Percentiles rank a stretch among this genome's conserved stretches.
phyloP scores from a whole-genome alignment of 768 basidiomycete genomes.

The Boletus sp. region DNA sequence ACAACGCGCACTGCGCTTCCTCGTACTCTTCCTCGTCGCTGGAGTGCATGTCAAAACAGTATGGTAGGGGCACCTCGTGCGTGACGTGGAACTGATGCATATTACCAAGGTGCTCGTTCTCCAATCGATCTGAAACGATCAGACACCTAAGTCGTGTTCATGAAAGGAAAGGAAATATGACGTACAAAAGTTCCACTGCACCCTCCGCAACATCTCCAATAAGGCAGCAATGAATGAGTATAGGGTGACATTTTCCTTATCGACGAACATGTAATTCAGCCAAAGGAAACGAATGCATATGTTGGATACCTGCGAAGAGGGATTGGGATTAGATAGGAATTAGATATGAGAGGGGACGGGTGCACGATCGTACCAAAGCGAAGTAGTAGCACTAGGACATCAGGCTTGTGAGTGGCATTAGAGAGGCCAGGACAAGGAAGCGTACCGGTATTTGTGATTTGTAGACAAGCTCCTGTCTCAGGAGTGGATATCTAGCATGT shows the following conservation, averaged over 20 bases:
- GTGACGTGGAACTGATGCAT: conserved; percentile 92
- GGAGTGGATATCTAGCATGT: conserved; percentile 51
- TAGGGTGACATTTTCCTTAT: conserved; percentile 48
- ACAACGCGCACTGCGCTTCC: background rate
- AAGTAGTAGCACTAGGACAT: conserved; percentile 65
- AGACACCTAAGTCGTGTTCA: background rate
- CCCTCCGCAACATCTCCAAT: conserved; percentile 75
- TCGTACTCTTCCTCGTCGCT: background rate
- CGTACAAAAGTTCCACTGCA: conserved; percentile 92
- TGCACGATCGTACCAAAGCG: conserved; percentile 55
- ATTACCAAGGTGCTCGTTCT: conserved; percentile 94
- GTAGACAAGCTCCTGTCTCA: conserved; percentile 78
- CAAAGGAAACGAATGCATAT: conserved; percentile 76
- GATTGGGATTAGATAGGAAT: background rate
- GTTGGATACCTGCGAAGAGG: conserved; percentile 60
- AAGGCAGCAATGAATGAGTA: conserved; percentile 67
- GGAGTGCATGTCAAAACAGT: conserved; percentile 25
- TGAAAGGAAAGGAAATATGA: background rate
- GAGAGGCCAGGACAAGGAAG: background rate
- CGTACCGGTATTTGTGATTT: conserved; percentile 56
- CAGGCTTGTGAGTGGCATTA: background rate
- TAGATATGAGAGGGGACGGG: background rate
- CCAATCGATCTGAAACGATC: conserved; percentile 58
- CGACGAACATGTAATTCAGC: conserved; percentile 70
- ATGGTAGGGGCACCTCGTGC: conserved; percentile 81